phyloP scores from a whole-genome alignment of 1,284 basidiomycete species.

The Tremellales sp. region DNA sequence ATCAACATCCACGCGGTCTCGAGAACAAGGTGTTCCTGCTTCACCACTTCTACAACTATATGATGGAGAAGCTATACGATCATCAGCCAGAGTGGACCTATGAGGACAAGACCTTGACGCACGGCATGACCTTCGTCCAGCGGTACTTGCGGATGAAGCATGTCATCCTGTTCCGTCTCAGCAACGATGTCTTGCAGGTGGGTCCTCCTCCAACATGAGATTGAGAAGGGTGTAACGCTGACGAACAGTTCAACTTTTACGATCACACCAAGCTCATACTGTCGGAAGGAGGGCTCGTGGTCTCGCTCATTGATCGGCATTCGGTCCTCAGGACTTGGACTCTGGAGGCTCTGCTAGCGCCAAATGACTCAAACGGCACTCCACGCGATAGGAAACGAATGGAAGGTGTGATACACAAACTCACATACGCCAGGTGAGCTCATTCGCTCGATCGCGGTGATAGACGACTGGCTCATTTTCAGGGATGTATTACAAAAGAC shows the following conservation, averaged over 20 bases:
- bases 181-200: conserved; percentile 87
- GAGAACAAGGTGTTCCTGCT: conserved; percentile 84
- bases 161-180: conserved; percentile 93
- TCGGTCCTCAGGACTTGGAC: conserved; percentile 72
- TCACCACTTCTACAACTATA: conserved; percentile 88
- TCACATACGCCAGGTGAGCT: conserved; percentile 40
- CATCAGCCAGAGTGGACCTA: conserved; percentile 72
- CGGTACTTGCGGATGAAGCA: conserved; percentile 95
- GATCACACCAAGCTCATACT: conserved; percentile 95
- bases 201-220: conserved; percentile 20
- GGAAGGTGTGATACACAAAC: conserved; percentile 39
- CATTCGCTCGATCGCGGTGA: no score
- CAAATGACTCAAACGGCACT: conserved; percentile 12
- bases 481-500: no score
- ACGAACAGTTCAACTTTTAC: conserved; percentile 90
- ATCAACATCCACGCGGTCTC: conserved; percentile 54
- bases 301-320: conserved; percentile 87
- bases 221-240: neutral
- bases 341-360: conserved; percentile 65
- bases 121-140: conserved; percentile 90
- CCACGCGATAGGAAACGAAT: conserved; percentile 31
- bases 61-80: conserved; percentile 78
- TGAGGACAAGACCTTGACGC: conserved; percentile 62
- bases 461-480: no score
- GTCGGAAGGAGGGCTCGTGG: conserved; percentile 68